These are phyloP conservation scores for Aspergillus pseudoviridinutans DNA, from an alignment of 2,329 filamentous ascomycete species.

Conservation along the genomic window DNA sequence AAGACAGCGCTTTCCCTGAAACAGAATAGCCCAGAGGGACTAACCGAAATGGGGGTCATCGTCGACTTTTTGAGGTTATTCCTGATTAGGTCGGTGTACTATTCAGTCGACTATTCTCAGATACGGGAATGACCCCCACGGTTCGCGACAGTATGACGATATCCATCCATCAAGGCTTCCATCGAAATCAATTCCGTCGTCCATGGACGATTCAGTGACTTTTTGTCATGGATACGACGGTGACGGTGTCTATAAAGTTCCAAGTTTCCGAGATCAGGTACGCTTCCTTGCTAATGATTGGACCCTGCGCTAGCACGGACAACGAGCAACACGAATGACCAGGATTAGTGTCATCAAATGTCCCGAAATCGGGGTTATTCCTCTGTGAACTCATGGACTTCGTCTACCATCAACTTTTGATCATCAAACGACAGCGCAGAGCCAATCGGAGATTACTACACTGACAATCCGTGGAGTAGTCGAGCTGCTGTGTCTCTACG, in stretches of 20 bases:
- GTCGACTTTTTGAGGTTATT: neutral
- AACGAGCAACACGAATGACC: too few relatives aligned
- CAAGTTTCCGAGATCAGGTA: neutral
- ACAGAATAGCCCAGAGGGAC: neutral
- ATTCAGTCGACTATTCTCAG: neutral
- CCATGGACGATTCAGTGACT: neutral
- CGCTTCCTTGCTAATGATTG: neutral
- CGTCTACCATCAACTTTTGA: too few relatives aligned
- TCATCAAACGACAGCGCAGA: too few relatives aligned
- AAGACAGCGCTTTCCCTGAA: neutral
- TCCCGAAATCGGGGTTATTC: neutral
- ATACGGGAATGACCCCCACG: neutral
- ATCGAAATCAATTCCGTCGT: too few relatives aligned
- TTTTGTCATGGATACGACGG: neutral
- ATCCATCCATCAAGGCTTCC: too few relatives aligned
- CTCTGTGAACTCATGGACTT: neutral
- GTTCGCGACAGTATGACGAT: neutral
- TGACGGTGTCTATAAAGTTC: too few relatives aligned
- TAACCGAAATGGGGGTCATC: neutral
- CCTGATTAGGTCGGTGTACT: neutral
- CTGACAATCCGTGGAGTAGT: neutral
- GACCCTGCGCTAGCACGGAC: neutral
- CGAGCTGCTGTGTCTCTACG: too few relatives aligned
- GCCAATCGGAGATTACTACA: neutral
- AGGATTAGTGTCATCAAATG: too few relatives aligned